These are phyloP conservation scores for Tricharina praecox DNA, from an alignment of 495 filamentous ascomycete genomes.

Conservation along the genomic window DNA sequence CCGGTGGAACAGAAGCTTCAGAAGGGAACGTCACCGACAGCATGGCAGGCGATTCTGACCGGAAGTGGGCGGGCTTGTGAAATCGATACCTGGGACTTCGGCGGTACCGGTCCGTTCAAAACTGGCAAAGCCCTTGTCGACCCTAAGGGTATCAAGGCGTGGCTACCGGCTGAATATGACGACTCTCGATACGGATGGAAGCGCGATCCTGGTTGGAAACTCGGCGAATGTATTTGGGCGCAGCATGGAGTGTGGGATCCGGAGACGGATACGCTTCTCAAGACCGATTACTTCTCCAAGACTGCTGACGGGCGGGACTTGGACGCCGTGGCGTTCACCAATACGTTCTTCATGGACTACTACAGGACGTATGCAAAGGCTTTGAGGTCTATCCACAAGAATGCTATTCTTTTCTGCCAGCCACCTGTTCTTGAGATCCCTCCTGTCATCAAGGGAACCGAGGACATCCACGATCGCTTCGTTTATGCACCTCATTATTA, in stretches of 20 bases:
- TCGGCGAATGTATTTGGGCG: constrained; percentile 90
- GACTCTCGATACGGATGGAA: constrained; percentile 82
- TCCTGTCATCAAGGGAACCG: constrained; percentile 68
- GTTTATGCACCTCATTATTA: constrained; percentile 92
- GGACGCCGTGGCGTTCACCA: constrained; percentile 71
- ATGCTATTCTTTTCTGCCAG: constrained; percentile 78
- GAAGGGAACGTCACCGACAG: constrained; percentile 83
- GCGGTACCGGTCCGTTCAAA: constrained; percentile 77
- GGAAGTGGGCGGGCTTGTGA: constrained; percentile 83
- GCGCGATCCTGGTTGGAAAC: constrained; percentile 69
- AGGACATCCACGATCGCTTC: constrained; percentile 76
- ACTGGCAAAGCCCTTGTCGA: constrained; percentile 70
- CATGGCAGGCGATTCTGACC: constrained; percentile 82
- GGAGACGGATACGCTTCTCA: constrained; percentile 52
- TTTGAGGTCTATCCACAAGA: constrained; percentile 56
- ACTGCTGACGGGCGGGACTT: constrained; percentile 56
- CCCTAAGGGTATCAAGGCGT: constrained; percentile 67
- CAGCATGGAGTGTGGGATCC: constrained; percentile 95
- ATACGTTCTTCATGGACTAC: constrained; percentile 72
- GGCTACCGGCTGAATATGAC: constrained; percentile 65
- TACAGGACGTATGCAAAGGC: constrained; percentile 60
- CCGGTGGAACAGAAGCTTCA: constrained; percentile 80
- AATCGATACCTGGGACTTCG: constrained; percentile 82
- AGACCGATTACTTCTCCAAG: constrained; percentile 77
- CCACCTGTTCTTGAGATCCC: constrained; percentile 84